Conservation (phyloP, 2,329 filamentous ascomycete species). For the Orbilia quercus region DNA sequence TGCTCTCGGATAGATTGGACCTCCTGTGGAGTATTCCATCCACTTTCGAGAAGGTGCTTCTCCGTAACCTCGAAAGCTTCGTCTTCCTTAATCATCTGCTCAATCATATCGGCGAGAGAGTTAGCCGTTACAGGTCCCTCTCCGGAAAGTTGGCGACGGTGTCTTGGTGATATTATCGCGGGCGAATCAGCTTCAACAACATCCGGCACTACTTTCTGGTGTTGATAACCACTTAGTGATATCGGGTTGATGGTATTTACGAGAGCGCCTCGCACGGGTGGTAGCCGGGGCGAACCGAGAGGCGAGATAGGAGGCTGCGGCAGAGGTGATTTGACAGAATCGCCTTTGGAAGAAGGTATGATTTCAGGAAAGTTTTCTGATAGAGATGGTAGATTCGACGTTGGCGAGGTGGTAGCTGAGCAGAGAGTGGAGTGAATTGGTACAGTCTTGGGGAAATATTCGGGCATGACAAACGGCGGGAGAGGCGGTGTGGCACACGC, state of each 20-base stretch:
- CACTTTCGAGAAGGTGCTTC: conserved; percentile 58
- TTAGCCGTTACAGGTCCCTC: conserved; percentile 58
- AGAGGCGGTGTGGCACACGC: conserved; percentile 34
- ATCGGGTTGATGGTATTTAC: conserved; percentile 57
- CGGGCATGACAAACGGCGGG: conserved; percentile 52
- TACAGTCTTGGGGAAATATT: conserved; percentile 53
- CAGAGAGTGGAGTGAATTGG: conserved; percentile 37
- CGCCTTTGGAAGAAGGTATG: conserved; percentile 2
- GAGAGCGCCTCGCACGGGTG: conserved; percentile 49
- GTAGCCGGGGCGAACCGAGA: conserved; percentile 55
- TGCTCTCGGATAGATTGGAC: conserved; percentile 59
- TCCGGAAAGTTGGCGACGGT: conserved; percentile 48
- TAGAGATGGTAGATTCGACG: conserved; percentile 26
- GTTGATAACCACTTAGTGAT: conserved; percentile 56
- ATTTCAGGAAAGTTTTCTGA: conserved; percentile 51
- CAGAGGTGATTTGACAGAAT: conserved; percentile 46
- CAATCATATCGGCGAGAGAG: conserved; percentile 60
- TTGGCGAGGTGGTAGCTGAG: conserved; percentile 47
- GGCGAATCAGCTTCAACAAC: conserved; percentile 52
- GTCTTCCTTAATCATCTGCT: conserved; percentile 59
- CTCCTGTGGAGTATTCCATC: conserved; percentile 60
- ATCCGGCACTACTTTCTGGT: conserved; percentile 46
- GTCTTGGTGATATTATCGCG: conserved; percentile 48
- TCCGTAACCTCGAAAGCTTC: conserved; percentile 59
- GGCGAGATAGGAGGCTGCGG: conserved; percentile 55